Percentiles rank a stretch among this genome's conserved stretches.
Evolutionary conservation across 352 stramenopile genomes (phyloP).

Genomic region (Pythium aristosporum): DNA sequence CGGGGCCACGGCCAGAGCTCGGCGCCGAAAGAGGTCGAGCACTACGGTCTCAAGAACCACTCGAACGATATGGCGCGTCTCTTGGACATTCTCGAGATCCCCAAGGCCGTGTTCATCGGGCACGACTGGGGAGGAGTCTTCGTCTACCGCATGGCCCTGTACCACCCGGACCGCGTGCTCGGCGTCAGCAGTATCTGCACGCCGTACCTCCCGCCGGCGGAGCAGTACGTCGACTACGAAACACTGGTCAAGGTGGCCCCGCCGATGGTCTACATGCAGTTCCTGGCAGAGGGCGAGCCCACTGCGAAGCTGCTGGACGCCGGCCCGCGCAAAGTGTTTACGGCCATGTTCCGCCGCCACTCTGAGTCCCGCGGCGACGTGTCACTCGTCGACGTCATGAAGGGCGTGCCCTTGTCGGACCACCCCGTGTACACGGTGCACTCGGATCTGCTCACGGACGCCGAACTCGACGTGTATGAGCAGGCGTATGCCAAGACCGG

Average conservation of each 20-base stretch:
- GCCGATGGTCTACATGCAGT: conserved; percentile 11
- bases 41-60: conserved; percentile 53
- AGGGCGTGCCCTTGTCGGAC: conserved; percentile 23
- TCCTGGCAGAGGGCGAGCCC: background rate
- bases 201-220: conserved; percentile 48
- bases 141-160: conserved; percentile 70
- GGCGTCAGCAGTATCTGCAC: conserved; percentile 63
- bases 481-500: conserved; percentile 44
- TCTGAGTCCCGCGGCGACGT: conserved; percentile 24
- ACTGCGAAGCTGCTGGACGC: conserved; percentile 28
- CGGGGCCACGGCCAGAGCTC: conserved; percentile 54
- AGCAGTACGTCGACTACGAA: conserved; percentile 40
- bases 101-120: conserved; percentile 40
- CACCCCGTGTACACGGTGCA: conserved; percentile 30
- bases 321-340: conserved; percentile 45
- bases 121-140: conserved; percentile 71
- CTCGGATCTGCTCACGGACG: conserved; percentile 46
- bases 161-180: conserved; percentile 55
- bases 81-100: conserved; percentile 28
- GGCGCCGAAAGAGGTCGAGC: conserved; percentile 32
- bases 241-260: conserved; percentile 34
- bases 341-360: conserved; percentile 48
- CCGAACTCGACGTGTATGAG: conserved; percentile 66
- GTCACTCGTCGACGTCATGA: conserved; percentile 6
- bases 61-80: conserved; percentile 39